Evolutionary conservation across 2,329 filamentous ascomycete genomes (phyloP).

Genomic region (Thermochaetoides dissita): DNA sequence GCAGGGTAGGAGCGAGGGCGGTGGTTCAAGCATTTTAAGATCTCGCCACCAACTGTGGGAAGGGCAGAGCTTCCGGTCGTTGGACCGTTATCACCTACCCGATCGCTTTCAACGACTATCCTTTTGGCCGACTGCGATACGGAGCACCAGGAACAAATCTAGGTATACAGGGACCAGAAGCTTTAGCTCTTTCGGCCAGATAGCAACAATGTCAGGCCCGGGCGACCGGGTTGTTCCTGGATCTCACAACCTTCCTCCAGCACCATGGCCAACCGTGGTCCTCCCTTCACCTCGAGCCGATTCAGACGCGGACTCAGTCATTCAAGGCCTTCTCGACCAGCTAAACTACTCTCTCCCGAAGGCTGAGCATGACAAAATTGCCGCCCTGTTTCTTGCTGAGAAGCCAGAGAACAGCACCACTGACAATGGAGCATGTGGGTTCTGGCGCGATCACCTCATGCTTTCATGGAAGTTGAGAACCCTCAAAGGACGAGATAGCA

Average conservation of each 20-base stretch:
- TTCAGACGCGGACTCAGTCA: conserved; percentile 24
- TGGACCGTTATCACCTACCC: no score
- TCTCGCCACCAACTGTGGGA: no score
- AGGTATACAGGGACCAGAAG: no score
- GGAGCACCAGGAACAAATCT: no score
- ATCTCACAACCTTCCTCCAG: conserved; percentile 25
- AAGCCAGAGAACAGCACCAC: neutral
- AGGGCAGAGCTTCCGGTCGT: no score
- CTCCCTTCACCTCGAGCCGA: conserved; percentile 15
- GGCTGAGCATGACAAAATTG: conserved; percentile 21
- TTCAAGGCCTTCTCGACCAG: conserved; percentile 21
- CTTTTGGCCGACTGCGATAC: no score
- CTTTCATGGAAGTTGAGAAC: conserved; percentile 43
- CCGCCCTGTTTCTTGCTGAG: conserved; percentile 33
- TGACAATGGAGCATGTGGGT: conserved; percentile 13
- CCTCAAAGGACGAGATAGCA: conserved; percentile 29
- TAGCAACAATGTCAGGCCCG: no score
- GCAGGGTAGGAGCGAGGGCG: no score
- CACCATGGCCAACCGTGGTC: conserved; percentile 26
- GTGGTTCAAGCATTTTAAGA: no score
- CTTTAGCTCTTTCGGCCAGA: no score
- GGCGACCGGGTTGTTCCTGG: conserved; percentile 20
- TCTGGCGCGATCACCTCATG: conserved; percentile 45
- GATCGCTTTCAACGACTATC: no score
- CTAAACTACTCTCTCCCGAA: conserved; percentile 26